Conservation (phyloP, 2,329 filamentous ascomycete genomes). For the Hypoxylon rubiginosum region DNA sequence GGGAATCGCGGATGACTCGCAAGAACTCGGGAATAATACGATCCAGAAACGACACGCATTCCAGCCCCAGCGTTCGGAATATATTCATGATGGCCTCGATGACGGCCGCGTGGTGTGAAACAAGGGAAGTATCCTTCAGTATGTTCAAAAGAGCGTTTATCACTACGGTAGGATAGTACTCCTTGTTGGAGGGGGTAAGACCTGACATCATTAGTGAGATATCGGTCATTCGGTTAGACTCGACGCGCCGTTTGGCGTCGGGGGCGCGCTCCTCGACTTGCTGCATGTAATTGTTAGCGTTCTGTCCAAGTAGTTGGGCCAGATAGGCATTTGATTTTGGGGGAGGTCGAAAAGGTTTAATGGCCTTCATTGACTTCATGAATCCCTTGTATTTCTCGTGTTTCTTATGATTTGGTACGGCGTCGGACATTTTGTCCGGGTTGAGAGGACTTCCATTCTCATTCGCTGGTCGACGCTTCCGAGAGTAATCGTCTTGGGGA, state of each 20-base stretch:
- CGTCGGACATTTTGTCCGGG: constrained; percentile 18
- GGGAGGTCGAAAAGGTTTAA: constrained; percentile 1
- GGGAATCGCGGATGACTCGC: constrained; percentile 85
- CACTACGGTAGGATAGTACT: constrained; percentile 98
- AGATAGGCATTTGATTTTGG: constrained; percentile 1
- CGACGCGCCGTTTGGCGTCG: constrained; percentile 78
- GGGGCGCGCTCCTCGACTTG: constrained; percentile 92
- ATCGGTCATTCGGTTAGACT: constrained; percentile 81
- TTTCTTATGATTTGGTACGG: constrained; percentile 8
- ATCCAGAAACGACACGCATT: constrained; percentile 94
- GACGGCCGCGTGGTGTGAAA: constrained; percentile 91
- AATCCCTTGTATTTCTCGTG: constrained; percentile 6
- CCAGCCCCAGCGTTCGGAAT: constrained; percentile 94
- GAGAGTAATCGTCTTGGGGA: constrained; percentile 34
- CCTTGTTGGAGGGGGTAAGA: constrained; percentile 94
- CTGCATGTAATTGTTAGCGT: constrained; percentile 52
- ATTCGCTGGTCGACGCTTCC: constrained; percentile 23
- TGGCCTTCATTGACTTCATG: constrained; percentile 18
- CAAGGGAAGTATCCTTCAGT: constrained; percentile 88
- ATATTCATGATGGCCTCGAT: constrained; percentile 99
- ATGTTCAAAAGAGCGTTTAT: constrained; percentile 96
- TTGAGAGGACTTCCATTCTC: constrained; percentile 35
- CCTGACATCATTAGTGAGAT: constrained; percentile 99
- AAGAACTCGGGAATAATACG: constrained; percentile 96
- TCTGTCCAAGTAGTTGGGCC: constrained; percentile 11